Base-by-base conservation (phyloP, 805 yeast species). In the Nakazawaea molendinolei region DNA sequence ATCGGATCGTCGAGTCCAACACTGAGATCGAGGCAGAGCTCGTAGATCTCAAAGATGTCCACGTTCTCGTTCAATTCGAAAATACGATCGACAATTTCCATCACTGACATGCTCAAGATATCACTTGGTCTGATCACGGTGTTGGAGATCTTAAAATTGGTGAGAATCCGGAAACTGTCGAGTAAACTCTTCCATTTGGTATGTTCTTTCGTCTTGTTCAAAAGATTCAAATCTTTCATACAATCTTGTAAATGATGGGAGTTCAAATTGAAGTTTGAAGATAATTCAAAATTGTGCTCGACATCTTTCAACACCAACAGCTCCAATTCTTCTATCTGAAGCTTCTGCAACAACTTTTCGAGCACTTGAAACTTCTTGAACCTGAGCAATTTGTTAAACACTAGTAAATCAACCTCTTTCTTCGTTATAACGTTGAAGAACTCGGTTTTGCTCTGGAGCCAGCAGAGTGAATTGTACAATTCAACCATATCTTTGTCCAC, bases 41-140 rank as follows among this genome's bases (percentile, higher is more conserved):
- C 31, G 19, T 38, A 38, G 8, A 33, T 26, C 12, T 38, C 38
- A 29, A 33, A 30, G 13, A 38, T 16, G 21, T 38, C 36, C 3
- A 33, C 37, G 22, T 30, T 33, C 7, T 23, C 24, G 26, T 38
- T 38, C 28, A 38, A 26, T 17, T 38, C 41, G 21, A 33, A 33
- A 5, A 38, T 29, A 4, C 28, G 19, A 25, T 38, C 41, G 21
- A 38, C 18, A 12, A 38, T 19, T 12, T 29, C 31, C 21, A 33
- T 14, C 1, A 28, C 14, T n/a, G 31, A 9, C 9, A 28, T 15
- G 8, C 22, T 17, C 7, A 38, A 23, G 30, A 32, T 28, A 8
- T 38, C 40, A 4, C 23, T 23, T 4, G 36, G 36, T 14, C 16
- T 33, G 5, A 38, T 25, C 22, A 36, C 34, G 9, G 21, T 20